phyloP scores from a whole-genome alignment of 2,329 filamentous ascomycete genomes.

The Aureobasidium lini region DNA sequence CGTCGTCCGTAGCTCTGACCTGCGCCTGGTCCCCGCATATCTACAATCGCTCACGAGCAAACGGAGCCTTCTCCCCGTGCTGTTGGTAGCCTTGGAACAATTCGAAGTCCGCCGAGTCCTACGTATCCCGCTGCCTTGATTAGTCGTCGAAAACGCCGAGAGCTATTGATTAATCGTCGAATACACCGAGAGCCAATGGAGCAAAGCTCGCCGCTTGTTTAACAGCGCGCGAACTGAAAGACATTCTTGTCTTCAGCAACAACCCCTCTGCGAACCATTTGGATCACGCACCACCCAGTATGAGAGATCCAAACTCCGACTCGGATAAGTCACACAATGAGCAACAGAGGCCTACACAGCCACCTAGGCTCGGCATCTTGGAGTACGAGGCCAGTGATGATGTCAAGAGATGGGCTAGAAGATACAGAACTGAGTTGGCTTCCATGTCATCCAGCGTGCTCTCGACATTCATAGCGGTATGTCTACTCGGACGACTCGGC shows the following conservation, averaged over 20 bases:
- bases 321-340: neutral
- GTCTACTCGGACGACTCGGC: neutral
- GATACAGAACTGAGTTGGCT: conserved; percentile 72
- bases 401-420: conserved; percentile 56
- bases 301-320: neutral
- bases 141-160: neutral
- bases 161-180: neutral
- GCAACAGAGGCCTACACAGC: neutral
- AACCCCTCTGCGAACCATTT: neutral
- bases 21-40: neutral
- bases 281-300: neutral
- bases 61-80: neutral
- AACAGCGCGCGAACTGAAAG: conserved; percentile 9
- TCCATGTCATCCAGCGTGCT: conserved; percentile 70
- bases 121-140: neutral
- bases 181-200: conserved; percentile 11
- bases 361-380: neutral
- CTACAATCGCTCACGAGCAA: conserved; percentile 6
- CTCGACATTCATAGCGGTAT: conserved; percentile 64
- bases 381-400: conserved; percentile 27
- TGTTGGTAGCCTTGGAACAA: neutral
- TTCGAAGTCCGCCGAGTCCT: neutral
- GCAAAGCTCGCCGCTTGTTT: conserved; percentile 1
- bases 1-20: neutral
- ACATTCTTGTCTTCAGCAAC: conserved; percentile 5